Base-by-base conservation (phyloP, 768 basidiomycete genomes). In the Serendipita vermifera region DNA sequence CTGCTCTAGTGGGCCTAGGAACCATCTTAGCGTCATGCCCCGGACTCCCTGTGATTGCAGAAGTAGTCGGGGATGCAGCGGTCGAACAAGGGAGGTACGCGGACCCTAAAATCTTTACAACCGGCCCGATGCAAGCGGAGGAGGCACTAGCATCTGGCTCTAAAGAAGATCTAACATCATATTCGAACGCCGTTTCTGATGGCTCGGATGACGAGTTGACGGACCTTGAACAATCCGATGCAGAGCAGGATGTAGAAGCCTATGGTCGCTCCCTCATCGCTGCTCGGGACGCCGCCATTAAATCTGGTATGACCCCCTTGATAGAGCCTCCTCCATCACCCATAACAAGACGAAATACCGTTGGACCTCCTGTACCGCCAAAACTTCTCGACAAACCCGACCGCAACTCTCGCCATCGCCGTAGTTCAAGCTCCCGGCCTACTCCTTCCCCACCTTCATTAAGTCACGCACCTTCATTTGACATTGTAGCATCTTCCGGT, bases 1-100 rank as follows among this genome's bases (percentile, higher is more conserved):
- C 94, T 11, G 80, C 83, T 0, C 60, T 97, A 29, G 81, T 94
- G 36, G 96, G 96, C 3, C 77, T 98, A 57, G 86, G 89, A 35
- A 74, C 87, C 57, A 68, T 94, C 13, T 68, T 91, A 29, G 89
- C 89, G 13, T 85, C 85, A 29, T 73, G 72, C 26, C 83, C 85
- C 2, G 90, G 75, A 5, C 76, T 96, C 76, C 91, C 90, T 1
- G 66, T 68, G 20, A 71, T 97, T 29, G 80, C 83, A 1, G 74
- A 79, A n/a, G 69, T 81, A 3, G 79, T 85, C 66, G 92, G 93
- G 3, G 71, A 85, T 59, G 83, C 94, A 51, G 87, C 89, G 2
- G 71, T 98, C 51, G 90, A 90, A 61, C 94, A 98, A 70, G 93
- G 93, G 1, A 76, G 89, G 15, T 73, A 76, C 54, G 82, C 84